These are phyloP conservation scores for Blastobotrys peoriensis DNA, from an alignment of 805 yeast species.

Conservation along the genomic window DNA sequence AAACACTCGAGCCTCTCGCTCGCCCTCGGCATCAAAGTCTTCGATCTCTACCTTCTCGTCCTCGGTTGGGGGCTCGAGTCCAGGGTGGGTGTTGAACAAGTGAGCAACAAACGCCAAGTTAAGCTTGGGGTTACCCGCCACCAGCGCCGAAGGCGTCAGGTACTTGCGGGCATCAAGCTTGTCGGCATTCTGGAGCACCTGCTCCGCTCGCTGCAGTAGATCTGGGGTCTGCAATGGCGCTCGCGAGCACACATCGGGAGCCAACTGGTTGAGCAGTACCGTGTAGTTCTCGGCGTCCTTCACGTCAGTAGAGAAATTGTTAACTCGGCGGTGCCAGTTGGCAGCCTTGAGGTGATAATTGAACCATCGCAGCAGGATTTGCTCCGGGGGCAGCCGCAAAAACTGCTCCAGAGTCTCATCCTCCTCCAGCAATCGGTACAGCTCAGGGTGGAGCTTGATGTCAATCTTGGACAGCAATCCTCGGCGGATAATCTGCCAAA, in stretches of 20 bases:
- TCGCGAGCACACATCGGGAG: conserved; percentile 74
- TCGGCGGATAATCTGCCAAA: conserved; percentile 97
- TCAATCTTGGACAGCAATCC: conserved; percentile 93
- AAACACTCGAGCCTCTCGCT: conserved; percentile 97
- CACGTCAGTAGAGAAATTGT: conserved; percentile 82
- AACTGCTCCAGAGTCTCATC: conserved; percentile 97
- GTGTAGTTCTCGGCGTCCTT: conserved; percentile 95
- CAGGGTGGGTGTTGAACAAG: conserved; percentile 93
- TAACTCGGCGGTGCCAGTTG: conserved; percentile 76
- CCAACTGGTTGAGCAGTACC: conserved; percentile 78
- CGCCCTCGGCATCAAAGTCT: conserved; percentile 98
- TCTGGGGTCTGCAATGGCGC: conserved; percentile 77
- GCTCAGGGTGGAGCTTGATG: conserved; percentile 92
- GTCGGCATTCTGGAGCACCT: conserved; percentile 80
- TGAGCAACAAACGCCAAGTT: conserved; percentile 97
- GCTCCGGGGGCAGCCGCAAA: conserved; percentile 94
- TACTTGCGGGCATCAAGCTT: conserved; percentile 89
- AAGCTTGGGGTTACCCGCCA: conserved; percentile 93
- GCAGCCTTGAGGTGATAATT: conserved; percentile 94
- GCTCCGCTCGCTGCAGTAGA: conserved; percentile 76
- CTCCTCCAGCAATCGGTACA: conserved; percentile 88
- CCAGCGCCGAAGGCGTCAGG: conserved; percentile 86
- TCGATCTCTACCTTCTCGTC: conserved; percentile 95
- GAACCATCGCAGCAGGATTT: conserved; percentile 94
- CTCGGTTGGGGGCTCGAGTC: conserved; percentile 83